Conservation (phyloP, 768 basidiomycete species). For the Candolleomyces aberdarensis region DNA sequence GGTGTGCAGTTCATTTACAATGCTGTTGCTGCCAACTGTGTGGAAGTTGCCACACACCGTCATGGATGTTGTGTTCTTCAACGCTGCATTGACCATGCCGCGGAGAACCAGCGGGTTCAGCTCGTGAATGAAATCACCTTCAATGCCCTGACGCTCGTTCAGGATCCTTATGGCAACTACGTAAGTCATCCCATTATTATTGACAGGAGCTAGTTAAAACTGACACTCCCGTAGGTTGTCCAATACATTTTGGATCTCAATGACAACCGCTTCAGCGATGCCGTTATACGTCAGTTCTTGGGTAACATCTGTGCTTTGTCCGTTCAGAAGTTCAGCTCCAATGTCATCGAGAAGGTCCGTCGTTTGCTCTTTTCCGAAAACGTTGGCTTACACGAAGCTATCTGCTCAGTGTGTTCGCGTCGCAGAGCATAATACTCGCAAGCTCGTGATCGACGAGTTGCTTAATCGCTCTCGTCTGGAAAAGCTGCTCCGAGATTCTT, state of each 20-base stretch:
- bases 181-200: conserved; percentile 37
- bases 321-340: conserved; percentile 99
- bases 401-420: conserved; percentile 73
- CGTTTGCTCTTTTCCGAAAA: not conserved
- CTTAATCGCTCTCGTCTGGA: conserved; percentile 93
- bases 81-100: conserved; percentile 97
- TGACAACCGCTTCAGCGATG: conserved; percentile 97
- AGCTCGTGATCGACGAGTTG: conserved; percentile 92
- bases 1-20: conserved; percentile 92
- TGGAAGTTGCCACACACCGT: conserved; percentile 96
- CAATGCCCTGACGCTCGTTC: conserved; percentile 95
- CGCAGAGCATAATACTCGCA: conserved; percentile 91
- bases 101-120: conserved; percentile 91
- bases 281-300: conserved; percentile 93
- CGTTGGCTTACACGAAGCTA: not conserved
- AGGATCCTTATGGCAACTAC: conserved; percentile 95
- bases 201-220: conserved; percentile 1
- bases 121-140: conserved; percentile 99
- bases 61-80: conserved; percentile 99
- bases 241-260: conserved; percentile 99
- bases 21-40: conserved; percentile 97
- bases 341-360: conserved; percentile 92
- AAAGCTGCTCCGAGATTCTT: conserved; percentile 94
- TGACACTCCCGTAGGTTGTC: conserved; percentile 58
- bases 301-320: conserved; percentile 98